phyloP scores from a whole-genome alignment of 164 flowering plant genomes.

The Nymphaea colorata region DNA sequence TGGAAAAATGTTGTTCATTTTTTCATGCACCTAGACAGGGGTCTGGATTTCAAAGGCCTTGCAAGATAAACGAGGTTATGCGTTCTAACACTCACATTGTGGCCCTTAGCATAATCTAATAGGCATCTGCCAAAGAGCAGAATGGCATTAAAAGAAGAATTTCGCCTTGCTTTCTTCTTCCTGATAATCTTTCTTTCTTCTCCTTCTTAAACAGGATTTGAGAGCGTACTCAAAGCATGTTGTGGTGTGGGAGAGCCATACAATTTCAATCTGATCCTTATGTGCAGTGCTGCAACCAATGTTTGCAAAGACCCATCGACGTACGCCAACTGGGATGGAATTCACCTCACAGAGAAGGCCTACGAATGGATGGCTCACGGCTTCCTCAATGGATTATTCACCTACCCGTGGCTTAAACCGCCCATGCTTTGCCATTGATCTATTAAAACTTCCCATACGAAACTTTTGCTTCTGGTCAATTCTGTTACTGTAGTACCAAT shows the following conservation, averaged over 20 bases:
- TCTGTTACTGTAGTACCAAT: too few species aligned
- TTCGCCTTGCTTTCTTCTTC: neutral
- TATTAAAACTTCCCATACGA: too few species aligned
- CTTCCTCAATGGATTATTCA: slow-evolving; percentile 13
- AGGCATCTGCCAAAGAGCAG: too few species aligned
- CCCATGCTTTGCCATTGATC: neutral
- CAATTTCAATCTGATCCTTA: slow-evolving; percentile 30
- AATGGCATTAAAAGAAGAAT: too few species aligned
- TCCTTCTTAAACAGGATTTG: neutral
- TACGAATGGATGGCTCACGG: slow-evolving; percentile 22
- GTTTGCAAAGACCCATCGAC: slow-evolving; percentile 29
- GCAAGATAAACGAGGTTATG: too few species aligned
- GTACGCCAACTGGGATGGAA: slow-evolving; percentile 50
- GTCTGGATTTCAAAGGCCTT: too few species aligned
- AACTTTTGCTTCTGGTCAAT: too few species aligned
- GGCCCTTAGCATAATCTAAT: too few species aligned
- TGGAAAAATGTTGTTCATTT: too few species aligned
- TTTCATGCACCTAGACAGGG: too few species aligned
- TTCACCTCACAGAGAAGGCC: slow-evolving; percentile 51
- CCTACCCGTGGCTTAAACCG: slow-evolving; percentile 6
- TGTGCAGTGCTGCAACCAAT: slow-evolving; percentile 36
- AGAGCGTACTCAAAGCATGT: slow-evolving; percentile 11
- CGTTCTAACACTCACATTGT: too few species aligned
- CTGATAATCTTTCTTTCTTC: neutral
- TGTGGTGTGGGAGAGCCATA: slow-evolving; percentile 33